Percentiles rank a stretch among this genome's conserved stretches.
Conservation (phyloP, 768 basidiomycete genomes). For the Hypholoma fasciculare region DNA sequence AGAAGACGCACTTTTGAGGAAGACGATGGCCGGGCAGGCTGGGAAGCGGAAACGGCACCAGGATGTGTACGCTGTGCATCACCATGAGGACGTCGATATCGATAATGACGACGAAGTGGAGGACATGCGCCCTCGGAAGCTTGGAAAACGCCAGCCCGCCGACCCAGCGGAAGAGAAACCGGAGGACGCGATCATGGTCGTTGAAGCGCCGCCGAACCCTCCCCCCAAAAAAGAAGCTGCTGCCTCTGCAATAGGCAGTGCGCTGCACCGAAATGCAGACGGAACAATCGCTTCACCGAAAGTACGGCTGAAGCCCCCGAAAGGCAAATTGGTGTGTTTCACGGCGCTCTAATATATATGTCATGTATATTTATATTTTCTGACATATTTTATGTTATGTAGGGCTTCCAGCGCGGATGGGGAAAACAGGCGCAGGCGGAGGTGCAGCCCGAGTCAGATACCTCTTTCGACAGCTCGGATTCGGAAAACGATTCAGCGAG, state of each 20-base stretch:
- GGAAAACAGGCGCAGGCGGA: constrained; percentile 27
- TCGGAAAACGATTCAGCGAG: constrained; percentile 18
- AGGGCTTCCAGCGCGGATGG: constrained; percentile 45
- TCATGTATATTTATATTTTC: not conserved
- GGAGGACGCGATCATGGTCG: constrained; percentile 6
- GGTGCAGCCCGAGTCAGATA: constrained; percentile 50
- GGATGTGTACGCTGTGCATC: constrained; percentile 36
- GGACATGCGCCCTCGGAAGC: constrained; percentile 3
- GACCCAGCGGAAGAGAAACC: not conserved
- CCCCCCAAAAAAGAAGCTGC: constrained; percentile 15
- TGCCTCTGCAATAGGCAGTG: constrained; percentile 50
- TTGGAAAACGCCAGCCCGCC: not conserved
- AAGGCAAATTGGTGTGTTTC: constrained; percentile 42
- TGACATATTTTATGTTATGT: not conserved
- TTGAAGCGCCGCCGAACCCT: constrained; percentile 10
- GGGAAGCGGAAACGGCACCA: constrained; percentile 51
- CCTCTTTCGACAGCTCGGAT: constrained; percentile 72
- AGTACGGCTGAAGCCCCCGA: constrained; percentile 39
- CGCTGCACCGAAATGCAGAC: constrained; percentile 64
- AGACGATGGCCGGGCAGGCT: constrained; percentile 46
- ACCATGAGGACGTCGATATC: constrained; percentile 30
- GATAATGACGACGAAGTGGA: constrained; percentile 30
- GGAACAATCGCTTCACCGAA: constrained; percentile 58
- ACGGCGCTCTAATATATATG: not conserved
- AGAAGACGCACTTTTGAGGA: constrained; percentile 61